Conservation (phyloP, 768 basidiomycete genomes). For the Auricularia heimuer region DNA sequence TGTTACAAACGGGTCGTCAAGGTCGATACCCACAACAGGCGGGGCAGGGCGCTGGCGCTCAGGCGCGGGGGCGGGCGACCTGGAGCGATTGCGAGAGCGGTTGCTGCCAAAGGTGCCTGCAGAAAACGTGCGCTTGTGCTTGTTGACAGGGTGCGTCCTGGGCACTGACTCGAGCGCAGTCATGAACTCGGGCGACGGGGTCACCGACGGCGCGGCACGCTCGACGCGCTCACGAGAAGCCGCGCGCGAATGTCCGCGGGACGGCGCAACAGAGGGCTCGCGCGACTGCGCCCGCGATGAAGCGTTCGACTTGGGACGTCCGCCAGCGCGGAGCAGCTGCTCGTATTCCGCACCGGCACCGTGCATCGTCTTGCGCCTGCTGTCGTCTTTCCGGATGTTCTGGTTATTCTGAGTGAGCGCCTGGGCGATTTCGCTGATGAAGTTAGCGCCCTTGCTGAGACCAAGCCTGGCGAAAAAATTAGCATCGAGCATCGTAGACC, state of each 20-base stretch:
- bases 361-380: constrained; percentile 2
- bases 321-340: neutral
- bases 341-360: neutral
- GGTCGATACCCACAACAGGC: neutral
- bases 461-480: constrained; percentile 36
- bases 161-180: neutral
- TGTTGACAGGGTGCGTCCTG: neutral
- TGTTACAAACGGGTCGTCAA: neutral
- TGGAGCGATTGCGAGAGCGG: neutral
- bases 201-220: neutral
- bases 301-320: neutral
- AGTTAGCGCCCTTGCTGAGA: constrained; percentile 42
- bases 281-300: neutral
- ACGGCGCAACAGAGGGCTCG: neutral
- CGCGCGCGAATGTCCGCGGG: neutral
- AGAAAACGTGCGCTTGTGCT: neutral
- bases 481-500: constrained; percentile 3
- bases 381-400: neutral
- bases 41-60: neutral
- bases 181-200: neutral
- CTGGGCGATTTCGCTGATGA: neutral
- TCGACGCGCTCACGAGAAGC: neutral
- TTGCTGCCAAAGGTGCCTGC: neutral
- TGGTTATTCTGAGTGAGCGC: constrained; percentile 1
- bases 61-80: neutral